These are phyloP conservation scores for Blumeria graminis DNA, from an alignment of 2,329 filamentous ascomycete genomes.

Conservation along the genomic window DNA sequence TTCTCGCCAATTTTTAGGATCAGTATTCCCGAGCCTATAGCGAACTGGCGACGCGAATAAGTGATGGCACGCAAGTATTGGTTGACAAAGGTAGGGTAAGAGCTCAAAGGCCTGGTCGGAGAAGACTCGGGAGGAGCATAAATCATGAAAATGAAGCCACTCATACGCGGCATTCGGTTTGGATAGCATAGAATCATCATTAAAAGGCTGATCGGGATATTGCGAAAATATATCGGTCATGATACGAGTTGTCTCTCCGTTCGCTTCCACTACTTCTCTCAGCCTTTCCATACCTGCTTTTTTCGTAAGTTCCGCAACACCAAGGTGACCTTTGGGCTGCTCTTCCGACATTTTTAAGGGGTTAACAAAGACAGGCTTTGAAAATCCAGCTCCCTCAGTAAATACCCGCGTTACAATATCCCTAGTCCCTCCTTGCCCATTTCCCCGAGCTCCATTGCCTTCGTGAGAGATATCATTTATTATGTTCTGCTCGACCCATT, in stretches of 20 bases:
- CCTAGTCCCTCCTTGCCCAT: constrained; percentile 46
- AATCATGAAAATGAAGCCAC: constrained; percentile 87
- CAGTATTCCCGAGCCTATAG: constrained; percentile 18
- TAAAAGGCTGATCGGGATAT: constrained; percentile 71
- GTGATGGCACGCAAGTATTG: constrained; percentile 71
- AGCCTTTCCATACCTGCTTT: constrained; percentile 48
- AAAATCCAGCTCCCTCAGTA: constrained; percentile 52
- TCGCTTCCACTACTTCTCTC: constrained; percentile 53
- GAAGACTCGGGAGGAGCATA: constrained; percentile 54
- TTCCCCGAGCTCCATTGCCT: constrained; percentile 43
- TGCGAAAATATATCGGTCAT: constrained; percentile 63
- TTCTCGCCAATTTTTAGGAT: constrained; percentile 21
- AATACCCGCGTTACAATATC: constrained; percentile 63
- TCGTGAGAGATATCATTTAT: constrained; percentile 43
- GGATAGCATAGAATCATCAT: constrained; percentile 74
- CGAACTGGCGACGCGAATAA: constrained; percentile 54
- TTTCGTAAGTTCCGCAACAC: constrained; percentile 50
- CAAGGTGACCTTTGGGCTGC: constrained; percentile 30
- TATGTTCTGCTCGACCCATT: constrained; percentile 55
- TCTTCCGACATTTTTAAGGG: constrained; percentile 10
- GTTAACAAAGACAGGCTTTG: constrained; percentile 12
- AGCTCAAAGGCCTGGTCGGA: constrained; percentile 86
- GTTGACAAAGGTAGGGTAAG: constrained; percentile 62
- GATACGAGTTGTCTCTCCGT: constrained; percentile 56
- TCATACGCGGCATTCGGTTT: constrained; percentile 68